A percentile compares a stretch with the other conserved stretches of the same genome.
Evolutionary conservation across 768 basidiomycete species (phyloP).

Genomic region (Trametes gibbosa): DNA sequence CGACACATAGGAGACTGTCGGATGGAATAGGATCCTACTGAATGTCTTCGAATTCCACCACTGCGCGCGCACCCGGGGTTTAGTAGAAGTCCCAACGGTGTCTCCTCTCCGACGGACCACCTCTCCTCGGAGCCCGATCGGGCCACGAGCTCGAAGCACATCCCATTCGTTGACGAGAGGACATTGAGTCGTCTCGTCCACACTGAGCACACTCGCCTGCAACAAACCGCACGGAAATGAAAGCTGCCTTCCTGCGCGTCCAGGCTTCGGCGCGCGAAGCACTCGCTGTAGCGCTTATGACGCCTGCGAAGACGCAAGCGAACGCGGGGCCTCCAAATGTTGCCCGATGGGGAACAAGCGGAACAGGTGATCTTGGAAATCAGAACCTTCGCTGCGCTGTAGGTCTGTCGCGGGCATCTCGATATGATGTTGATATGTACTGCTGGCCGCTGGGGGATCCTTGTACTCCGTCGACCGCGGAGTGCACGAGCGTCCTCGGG

Average conservation of each 20-base stretch:
- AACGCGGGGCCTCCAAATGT: not conserved
- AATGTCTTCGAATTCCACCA: not conserved
- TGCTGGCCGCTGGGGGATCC: too few species aligned
- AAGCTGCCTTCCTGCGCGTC: not conserved
- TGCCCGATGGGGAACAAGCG: conserved; percentile 7
- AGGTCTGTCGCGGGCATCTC: not conserved
- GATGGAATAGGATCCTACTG: not conserved
- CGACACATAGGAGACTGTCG: conserved; percentile 4
- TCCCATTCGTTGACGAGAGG: not conserved
- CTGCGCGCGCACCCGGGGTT: not conserved
- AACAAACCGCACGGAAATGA: not conserved
- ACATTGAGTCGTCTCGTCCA: not conserved
- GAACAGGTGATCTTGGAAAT: not conserved
- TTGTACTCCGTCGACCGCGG: too few species aligned
- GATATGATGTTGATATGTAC: not conserved
- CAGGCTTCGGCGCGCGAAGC: not conserved
- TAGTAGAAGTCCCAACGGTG: not conserved
- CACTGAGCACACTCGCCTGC: not conserved
- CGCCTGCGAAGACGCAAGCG: not conserved
- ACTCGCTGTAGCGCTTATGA: not conserved
- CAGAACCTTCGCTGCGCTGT: not conserved
- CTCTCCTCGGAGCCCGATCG: not conserved
- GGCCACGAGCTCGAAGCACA: not conserved
- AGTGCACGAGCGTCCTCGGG: too few species aligned
- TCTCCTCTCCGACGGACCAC: not conserved